These are phyloP conservation scores for Ailanthus altissimus DNA, from an alignment of 345 rosid genomes.

Conservation along the genomic window DNA sequence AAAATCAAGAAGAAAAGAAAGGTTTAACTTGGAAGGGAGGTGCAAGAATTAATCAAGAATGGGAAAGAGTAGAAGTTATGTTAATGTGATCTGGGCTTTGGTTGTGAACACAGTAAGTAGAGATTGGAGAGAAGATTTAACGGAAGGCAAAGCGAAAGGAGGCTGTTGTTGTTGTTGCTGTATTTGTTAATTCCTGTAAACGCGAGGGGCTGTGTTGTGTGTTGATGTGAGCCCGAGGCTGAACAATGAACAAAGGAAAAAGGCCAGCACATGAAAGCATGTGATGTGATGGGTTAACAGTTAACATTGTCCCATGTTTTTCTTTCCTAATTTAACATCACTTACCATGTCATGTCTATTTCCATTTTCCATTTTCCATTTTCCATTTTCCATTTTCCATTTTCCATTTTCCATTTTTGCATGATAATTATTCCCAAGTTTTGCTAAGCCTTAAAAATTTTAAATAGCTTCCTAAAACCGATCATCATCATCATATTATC, in stretches of 20 bases:
- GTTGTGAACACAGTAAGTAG: background rate
- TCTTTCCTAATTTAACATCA: background rate
- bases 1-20: background rate
- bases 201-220: background rate
- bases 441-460: no score
- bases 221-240: no score
- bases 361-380: no score
- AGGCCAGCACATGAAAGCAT: slow-evolving; percentile 22
- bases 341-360: background rate
- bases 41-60: background rate
- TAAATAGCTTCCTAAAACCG: no score
- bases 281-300: background rate
- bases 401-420: no score
- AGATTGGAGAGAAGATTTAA: background rate
- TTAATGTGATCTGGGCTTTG: slow-evolving; percentile 26
- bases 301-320: background rate
- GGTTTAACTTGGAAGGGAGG: background rate
- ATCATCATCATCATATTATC: no score
- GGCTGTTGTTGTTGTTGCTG: background rate
- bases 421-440: no score
- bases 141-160: background rate
- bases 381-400: no score
- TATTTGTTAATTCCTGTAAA: background rate
- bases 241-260: background rate
- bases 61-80: slow-evolving; percentile 13